Base-by-base conservation (phyloP, 1,139 yeast species). In the Debaryomyces robertsiae region DNA sequence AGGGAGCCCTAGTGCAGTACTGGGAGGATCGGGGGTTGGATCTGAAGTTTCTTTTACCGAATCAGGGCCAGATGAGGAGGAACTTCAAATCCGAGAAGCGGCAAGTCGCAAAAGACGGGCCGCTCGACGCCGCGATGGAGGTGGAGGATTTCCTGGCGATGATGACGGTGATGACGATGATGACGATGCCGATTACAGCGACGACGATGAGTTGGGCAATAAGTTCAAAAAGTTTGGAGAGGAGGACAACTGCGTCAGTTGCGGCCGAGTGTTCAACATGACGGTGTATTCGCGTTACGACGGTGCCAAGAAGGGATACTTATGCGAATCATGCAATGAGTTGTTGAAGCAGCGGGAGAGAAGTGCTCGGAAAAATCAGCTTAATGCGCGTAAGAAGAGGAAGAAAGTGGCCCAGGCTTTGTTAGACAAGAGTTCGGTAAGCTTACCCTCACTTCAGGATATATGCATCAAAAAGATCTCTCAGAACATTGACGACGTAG, bases 321-420 rank as follows among this genome's bases (percentile, higher is more conserved):
- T 86, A 17, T 88, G 96, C 62, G 79, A 79, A 19, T 69, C 71
- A 2, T 88, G 96, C 60, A 77, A 82, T 22, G 74, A 69, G 42
- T 57, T 56, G 28, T 65, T 69, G 38, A 67, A 67, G 48, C 64
- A 63, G 32, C 57, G 70, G 33, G 82, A 79, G 46, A 58, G 70
- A 35, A 63, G 70, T 24, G 63, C 69, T 39, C 73, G 73, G 46
- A 74, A 65, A 52, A 80, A 70, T 59, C 84, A 77, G 58, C 52
- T 79, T 22, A 77, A 77, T 43, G 87, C 89, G 10, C 72, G 95
- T 40, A 84, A 82, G 56, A 77, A 78, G 54, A 76, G 95, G 44
- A 87, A 84, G 66, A 81, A 79, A 63, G 69, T 85, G 28, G 97
- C 98, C 0, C 86, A 83, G 45, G 95, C 96, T 2, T 68, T 93